A percentile compares a stretch with the other conserved stretches of the same genome.
Conservation (phyloP, 129 eudicot genomes). For the Lonicera japonica region DNA sequence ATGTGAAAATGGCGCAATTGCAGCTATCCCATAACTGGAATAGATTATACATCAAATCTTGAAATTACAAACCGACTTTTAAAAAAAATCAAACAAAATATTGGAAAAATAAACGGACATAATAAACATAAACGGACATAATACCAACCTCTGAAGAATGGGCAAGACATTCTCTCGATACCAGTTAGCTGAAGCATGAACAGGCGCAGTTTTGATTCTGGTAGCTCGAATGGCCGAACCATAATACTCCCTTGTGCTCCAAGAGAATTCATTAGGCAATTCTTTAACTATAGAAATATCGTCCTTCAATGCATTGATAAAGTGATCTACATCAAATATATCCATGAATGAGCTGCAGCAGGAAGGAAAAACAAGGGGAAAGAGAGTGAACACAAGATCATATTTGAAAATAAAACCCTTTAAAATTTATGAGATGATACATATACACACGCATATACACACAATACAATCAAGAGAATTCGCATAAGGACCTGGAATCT, state of each 20-base stretch:
- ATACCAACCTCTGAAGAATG: slow-evolving; percentile 68
- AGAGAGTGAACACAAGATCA: not conserved
- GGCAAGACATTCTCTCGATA: slow-evolving; percentile 73
- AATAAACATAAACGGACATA: too few species aligned
- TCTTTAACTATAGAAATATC: slow-evolving; percentile 69
- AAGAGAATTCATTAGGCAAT: slow-evolving; percentile 75
- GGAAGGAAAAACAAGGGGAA: not conserved
- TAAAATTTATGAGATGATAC: too few species aligned
- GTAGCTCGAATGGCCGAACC: slow-evolving; percentile 81
- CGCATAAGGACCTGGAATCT: slow-evolving; percentile 71
- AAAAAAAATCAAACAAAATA: not conserved
- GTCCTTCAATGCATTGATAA: slow-evolving; percentile 64
- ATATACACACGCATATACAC: too few species aligned
- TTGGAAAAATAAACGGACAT: too few species aligned
- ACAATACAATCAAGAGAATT: not conserved
- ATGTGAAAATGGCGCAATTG: slow-evolving; percentile 93
- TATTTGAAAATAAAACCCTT: not conserved
- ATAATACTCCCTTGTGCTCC: slow-evolving; percentile 96
- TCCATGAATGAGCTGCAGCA: slow-evolving; percentile 70
- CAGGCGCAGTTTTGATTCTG: slow-evolving; percentile 88
- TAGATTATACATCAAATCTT: slow-evolving; percentile 1
- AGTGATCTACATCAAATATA: slow-evolving; percentile 90
- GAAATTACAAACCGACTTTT: not conserved
- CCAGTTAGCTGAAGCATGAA: slow-evolving; percentile 97
- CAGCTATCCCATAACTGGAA: slow-evolving; percentile 85